Base-by-base conservation (phyloP, 805 yeast species). In the Candida orba region DNA sequence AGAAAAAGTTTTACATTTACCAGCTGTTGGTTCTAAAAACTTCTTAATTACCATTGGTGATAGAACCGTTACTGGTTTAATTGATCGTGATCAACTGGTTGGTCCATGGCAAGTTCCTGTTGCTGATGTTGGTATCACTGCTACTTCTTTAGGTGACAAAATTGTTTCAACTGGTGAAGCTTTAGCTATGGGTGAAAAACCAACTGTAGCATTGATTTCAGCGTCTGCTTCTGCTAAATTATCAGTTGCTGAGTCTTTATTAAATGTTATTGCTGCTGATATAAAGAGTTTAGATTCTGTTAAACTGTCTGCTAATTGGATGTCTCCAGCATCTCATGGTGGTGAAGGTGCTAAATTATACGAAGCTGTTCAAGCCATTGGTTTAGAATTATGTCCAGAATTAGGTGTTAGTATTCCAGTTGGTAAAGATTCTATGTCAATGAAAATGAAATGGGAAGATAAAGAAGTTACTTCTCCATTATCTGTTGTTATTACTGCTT, bases 71-170 rank as follows among this genome's bases (percentile, higher is more conserved):
- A 91, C 98, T 25, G 99, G 99, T 43, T 75, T 93, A 54, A 83
- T 93, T 49, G 98, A 95, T 58, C 81, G 99, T 63, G 99, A 93
- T 64, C 99, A 93, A 70, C 81, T 90, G 81, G 98, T 93, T 47
- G 99, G 99, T 34, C 98, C 98, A 60, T 93, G 98, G 98, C 99
- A 93, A 72, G 93, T 85, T 9, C 99, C 99, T 39, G 98, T 93
- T 29, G 93, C 98, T 15, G 98, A 93, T 62, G 97, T 90, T 43
- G 98, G 96, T 68, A 96, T 93, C 42, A 90, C 98, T 22, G 84
- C 84, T 47, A 82, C 97, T 0, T 84, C 96, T 2, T 72, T 88
- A 41, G 96, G 96, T 59, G 84, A 79, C 41, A 71, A 73, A 6
- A 62, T 84, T 41, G 64, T 81, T 49, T 52, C 67, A 4, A 82